phyloP scores from a whole-genome alignment of 139 green algal genomes.

The Limnomonas spitsbergensis region DNA sequence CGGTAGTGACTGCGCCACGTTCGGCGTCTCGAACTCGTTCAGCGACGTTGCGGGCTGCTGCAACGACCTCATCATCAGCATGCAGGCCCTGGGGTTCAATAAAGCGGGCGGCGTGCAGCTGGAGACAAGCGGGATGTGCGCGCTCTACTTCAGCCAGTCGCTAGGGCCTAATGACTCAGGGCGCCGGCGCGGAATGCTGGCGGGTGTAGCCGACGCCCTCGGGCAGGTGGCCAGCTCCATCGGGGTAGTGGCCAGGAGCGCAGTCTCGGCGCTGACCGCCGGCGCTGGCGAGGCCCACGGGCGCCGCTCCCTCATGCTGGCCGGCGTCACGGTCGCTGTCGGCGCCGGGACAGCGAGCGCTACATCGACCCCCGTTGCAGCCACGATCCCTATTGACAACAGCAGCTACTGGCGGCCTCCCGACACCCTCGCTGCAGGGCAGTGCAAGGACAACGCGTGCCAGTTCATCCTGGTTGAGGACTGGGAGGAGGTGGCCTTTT shows the following conservation, averaged over 20 bases:
- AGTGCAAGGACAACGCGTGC: constrained; percentile 5
- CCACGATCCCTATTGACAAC: constrained; percentile 8
- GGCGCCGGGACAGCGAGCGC: too few species aligned
- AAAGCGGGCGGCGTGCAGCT: constrained; percentile 1
- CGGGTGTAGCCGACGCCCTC: too few species aligned
- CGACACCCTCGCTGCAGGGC: not conserved
- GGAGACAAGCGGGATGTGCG: not conserved
- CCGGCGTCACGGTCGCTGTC: too few species aligned
- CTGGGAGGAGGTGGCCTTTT: constrained; percentile 2
- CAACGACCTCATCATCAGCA: constrained; percentile 13
- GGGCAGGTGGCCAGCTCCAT: too few species aligned
- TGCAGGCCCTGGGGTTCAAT: constrained; percentile 11
- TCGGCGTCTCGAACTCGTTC: constrained; percentile 9
- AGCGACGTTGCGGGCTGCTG: constrained; percentile 11
- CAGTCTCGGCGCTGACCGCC: too few species aligned
- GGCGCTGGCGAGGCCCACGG: too few species aligned
- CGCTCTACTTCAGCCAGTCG: constrained; percentile 3
- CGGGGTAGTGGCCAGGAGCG: too few species aligned
- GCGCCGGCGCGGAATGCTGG: too few species aligned
- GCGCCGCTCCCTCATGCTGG: too few species aligned
- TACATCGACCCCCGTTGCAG: too few species aligned
- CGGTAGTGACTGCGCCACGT: constrained; percentile 4
- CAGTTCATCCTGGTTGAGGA: constrained; percentile 4
- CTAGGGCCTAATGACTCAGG: too few species aligned
- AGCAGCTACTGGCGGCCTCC: not conserved